Evolutionary conservation across 192 early-diverging fungal genomes (phyloP).

Genomic region (Bifiguratus adelaidae): DNA sequence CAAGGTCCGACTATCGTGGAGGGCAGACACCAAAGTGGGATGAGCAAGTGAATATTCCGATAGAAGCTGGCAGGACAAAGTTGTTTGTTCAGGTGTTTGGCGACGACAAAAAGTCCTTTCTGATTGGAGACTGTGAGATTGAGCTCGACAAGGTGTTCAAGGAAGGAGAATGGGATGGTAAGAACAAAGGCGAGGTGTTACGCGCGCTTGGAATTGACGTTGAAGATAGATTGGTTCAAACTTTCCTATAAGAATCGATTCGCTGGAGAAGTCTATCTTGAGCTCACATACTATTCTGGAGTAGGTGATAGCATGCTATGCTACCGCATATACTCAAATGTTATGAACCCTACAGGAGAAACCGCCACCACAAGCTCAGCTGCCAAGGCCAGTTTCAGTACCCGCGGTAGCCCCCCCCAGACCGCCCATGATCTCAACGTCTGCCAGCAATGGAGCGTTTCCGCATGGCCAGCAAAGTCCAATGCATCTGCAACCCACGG

Average conservation of each 20-base stretch:
- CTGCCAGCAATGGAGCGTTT: too few species aligned
- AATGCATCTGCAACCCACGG: too few species aligned
- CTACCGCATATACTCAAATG: too few species aligned
- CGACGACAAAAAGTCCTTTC: constrained; percentile 41
- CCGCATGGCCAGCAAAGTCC: too few species aligned
- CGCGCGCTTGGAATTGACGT: too few species aligned
- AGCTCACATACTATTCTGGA: constrained; percentile 38
- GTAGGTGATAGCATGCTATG: too few species aligned
- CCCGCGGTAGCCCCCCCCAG: too few species aligned
- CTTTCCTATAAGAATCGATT: constrained; percentile 23
- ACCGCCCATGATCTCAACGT: too few species aligned
- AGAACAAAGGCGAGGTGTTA: too few species aligned
- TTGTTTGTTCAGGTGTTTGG: constrained; percentile 30
- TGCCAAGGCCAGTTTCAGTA: too few species aligned
- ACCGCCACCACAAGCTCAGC: too few species aligned
- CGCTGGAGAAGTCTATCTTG: constrained; percentile 41
- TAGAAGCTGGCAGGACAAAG: constrained; percentile 32
- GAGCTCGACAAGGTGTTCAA: constrained; percentile 36
- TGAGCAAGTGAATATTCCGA: constrained; percentile 34
- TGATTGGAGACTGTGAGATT: constrained; percentile 37
- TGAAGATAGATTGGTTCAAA: constrained; percentile 39
- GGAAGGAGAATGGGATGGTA: constrained; percentile 44
- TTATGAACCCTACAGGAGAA: too few species aligned
- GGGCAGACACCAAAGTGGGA: constrained; percentile 47
- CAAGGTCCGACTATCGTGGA: constrained; percentile 38